Percentiles rank a stretch among this genome's conserved stretches.
phyloP scores from a whole-genome alignment of 139 green algal species.

The Closterium sp. region DNA sequence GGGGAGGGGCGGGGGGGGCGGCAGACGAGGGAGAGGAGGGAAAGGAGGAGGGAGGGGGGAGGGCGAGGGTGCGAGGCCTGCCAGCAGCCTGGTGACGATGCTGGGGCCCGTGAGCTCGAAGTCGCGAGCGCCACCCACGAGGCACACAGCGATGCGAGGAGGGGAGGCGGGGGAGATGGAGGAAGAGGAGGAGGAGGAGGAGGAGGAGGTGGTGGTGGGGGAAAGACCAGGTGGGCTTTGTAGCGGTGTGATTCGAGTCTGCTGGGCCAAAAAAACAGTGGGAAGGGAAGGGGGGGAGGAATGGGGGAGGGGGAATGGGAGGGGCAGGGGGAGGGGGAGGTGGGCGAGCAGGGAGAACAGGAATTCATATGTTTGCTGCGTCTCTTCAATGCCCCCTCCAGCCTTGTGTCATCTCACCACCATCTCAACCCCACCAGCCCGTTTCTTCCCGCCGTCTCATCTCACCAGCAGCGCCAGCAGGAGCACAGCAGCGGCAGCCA shows the following conservation, averaged over 20 bases:
- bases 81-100: conserved; percentile 22
- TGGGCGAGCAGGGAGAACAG: too few relatives aligned
- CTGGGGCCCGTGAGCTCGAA: conserved; percentile 47
- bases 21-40: background rate
- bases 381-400: too few relatives aligned
- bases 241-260: background rate
- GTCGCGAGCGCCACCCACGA: conserved; percentile 16
- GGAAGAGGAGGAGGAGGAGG: background rate
- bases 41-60: background rate
- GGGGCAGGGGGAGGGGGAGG: background rate
- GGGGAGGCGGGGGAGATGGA: background rate
- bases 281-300: too few relatives aligned
- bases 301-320: too few relatives aligned
- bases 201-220: too few relatives aligned
- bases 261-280: background rate
- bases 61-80: background rate
- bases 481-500: background rate
- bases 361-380: too few relatives aligned
- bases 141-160: conserved; percentile 11
- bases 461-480: background rate
- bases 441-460: background rate
- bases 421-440: too few relatives aligned
- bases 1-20: background rate
- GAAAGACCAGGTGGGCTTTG: background rate
- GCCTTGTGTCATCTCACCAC: too few relatives aligned